Base-by-base conservation (phyloP, 2,329 filamentous ascomycete species). In the Amylocarpus encephaloides region DNA sequence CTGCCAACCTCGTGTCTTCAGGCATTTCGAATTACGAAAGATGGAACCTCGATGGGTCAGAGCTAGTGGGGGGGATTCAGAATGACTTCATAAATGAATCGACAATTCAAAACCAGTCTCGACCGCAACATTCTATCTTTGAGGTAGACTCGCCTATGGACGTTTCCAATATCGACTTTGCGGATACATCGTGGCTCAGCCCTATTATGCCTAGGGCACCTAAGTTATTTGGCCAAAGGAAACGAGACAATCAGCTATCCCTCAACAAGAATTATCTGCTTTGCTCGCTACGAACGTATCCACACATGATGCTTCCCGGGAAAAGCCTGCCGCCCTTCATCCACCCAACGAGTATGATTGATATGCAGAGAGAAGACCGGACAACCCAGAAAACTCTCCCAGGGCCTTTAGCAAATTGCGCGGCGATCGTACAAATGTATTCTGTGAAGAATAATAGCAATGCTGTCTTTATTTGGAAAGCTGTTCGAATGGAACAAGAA, bases 401-500 rank as follows among this genome's bases (percentile, higher is more conserved):
- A n/a, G 35, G 32, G 7, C 46, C 59, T 7, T 36, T 61, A 5
- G 44, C 48, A 16, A 49, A 29, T 10, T 59, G 53, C 52, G 36
- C 41, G 18, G 18, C 9, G 7, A 52, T 61, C 12, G 30, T 56
- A 16, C 40, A 44, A 6, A 52, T 51, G 59, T 53, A 26, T 26
- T 43, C 47, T 3, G 29, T 39, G 1, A 57, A 57, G 15, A 57
- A 52, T 12, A 46, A 54, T 16, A 39, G 53, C 2, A 61, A 58
- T 26, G 40, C 16, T 11, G 22, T 16, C 1, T 56, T 50, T 12
- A 51, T 59, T 6, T 59, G 57, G 59, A 50, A 22, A 22, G 34
- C 52, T 22, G 54, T 61, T 10, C 44, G 44, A 6, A 38, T 46
- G 47, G 59, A 61, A 34, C 50, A 54, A 33, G 53, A 59, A 22